A percentile compares a stretch with the other conserved stretches of the same genome.
These are phyloP conservation scores for Mortierella sp. DNA, from an alignment of 371 early-diverging fungal genomes.

Conservation along the genomic window DNA sequence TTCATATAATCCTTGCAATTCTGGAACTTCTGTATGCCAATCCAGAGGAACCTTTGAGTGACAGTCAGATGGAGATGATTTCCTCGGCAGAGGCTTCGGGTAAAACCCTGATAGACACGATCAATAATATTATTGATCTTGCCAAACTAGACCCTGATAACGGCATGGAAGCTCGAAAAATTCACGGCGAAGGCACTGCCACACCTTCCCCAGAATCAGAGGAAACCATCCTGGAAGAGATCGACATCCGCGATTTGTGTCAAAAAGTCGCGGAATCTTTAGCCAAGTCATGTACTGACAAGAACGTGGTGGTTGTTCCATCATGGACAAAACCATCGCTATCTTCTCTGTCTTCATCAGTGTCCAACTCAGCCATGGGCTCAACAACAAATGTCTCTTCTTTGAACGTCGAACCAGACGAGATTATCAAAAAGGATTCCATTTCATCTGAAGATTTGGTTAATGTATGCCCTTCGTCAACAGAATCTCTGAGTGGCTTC, in stretches of 20 bases:
- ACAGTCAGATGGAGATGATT: conserved; percentile 43
- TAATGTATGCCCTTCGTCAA: conserved; percentile 21
- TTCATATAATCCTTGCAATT: conserved; percentile 59
- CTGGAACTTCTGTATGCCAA: conserved; percentile 56
- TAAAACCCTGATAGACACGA: conserved; percentile 47
- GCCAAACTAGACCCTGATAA: conserved; percentile 57
- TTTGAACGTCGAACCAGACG: neutral
- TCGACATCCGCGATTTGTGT: conserved; percentile 50
- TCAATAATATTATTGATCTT: conserved; percentile 58
- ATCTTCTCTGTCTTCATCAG: conserved; percentile 28
- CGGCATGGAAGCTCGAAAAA: conserved; percentile 14
- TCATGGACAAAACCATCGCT: conserved; percentile 49
- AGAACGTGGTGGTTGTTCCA: conserved; percentile 36
- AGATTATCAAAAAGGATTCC: neutral
- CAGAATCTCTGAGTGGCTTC: conserved; percentile 19
- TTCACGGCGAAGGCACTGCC: conserved; percentile 6
- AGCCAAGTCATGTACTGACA: conserved; percentile 43
- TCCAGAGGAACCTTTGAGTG: conserved; percentile 47
- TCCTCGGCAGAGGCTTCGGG: conserved; percentile 51
- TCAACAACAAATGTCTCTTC: conserved; percentile 14
- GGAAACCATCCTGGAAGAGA: conserved; percentile 41
- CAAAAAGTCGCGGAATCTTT: conserved; percentile 40
- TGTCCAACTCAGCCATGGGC: conserved; percentile 13
- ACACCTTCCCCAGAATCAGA: conserved; percentile 11
- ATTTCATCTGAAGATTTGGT: conserved; percentile 7